Evolutionary conservation across 2,329 filamentous ascomycete genomes (phyloP).

Genomic region (Neonectria ditissima): DNA sequence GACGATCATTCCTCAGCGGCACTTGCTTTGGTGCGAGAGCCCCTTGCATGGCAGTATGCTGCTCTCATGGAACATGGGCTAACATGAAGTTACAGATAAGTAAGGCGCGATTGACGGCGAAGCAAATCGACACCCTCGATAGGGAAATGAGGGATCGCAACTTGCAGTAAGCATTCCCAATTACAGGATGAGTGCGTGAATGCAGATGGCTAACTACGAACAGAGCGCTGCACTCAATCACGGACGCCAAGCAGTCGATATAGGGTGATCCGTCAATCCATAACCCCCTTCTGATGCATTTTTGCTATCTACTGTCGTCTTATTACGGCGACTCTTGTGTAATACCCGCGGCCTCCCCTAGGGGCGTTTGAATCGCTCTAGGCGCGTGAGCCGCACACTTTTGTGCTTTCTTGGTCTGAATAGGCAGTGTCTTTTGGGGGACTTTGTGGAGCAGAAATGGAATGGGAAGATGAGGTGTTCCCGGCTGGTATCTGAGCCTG

Average conservation of each 20-base stretch:
- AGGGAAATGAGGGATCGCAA: conserved; percentile 68
- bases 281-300: conserved; percentile 21
- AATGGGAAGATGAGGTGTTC: background rate
- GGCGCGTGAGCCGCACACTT: conserved; percentile 17
- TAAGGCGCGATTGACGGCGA: conserved; percentile 59
- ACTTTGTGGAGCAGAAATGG: conserved; percentile 1
- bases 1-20: conserved; percentile 73
- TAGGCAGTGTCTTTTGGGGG: conserved; percentile 18
- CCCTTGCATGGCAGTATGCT: conserved; percentile 56
- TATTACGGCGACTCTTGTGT: conserved; percentile 41
- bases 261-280: conserved; percentile 22
- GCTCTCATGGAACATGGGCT: conserved; percentile 29
- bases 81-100: conserved; percentile 52
- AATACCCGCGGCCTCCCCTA: conserved; percentile 44
- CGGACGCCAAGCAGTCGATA: conserved; percentile 37
- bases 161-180: conserved; percentile 56
- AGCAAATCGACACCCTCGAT: conserved; percentile 66
- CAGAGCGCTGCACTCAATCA: conserved; percentile 45
- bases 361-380: conserved; percentile 6
- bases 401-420: conserved; percentile 24
- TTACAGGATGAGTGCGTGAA: background rate
- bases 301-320: conserved; percentile 29
- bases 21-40: conserved; percentile 74
- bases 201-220: conserved; percentile 18
- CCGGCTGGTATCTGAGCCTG: background rate